A percentile compares a stretch with the other conserved stretches of the same genome.
phyloP scores from a whole-genome alignment of 257 asterid species.

The Solanum dulcamara region DNA sequence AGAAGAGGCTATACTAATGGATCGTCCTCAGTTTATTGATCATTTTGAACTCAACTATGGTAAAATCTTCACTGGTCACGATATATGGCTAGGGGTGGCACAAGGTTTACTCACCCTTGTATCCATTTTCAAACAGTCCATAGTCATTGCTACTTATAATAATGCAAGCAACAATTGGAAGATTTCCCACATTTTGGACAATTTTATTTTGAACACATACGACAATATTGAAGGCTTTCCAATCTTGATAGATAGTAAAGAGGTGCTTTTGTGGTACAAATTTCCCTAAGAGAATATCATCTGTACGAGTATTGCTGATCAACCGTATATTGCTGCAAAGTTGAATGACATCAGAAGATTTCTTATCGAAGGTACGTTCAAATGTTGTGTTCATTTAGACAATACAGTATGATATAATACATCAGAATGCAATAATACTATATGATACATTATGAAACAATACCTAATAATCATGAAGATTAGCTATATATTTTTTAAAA shows the following conservation, averaged over 20 bases:
- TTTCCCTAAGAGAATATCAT: background rate
- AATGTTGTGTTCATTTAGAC: no score
- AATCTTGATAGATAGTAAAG: background rate
- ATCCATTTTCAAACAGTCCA: no score
- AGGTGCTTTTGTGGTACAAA: background rate
- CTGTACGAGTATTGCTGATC: background rate
- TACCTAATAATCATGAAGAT: background rate
- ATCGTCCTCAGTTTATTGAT: no score
- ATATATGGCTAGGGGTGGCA: no score
- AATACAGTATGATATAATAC: no score
- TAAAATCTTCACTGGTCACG: no score
- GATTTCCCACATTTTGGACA: background rate
- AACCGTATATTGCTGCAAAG: background rate
- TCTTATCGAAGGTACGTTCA: background rate
- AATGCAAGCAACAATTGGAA: background rate
- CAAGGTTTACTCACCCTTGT: no score
- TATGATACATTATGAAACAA: background rate
- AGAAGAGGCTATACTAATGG: no score
- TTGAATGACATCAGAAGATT: background rate
- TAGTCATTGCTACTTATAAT: no score
- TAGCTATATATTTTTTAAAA: background rate
- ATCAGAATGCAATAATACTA: no score
- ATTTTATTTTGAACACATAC: background rate
- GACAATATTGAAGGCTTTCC: background rate
- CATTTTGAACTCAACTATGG: no score